Conservation (phyloP, 495 filamentous ascomycete species). For the Aspergillus mulundensis region DNA sequence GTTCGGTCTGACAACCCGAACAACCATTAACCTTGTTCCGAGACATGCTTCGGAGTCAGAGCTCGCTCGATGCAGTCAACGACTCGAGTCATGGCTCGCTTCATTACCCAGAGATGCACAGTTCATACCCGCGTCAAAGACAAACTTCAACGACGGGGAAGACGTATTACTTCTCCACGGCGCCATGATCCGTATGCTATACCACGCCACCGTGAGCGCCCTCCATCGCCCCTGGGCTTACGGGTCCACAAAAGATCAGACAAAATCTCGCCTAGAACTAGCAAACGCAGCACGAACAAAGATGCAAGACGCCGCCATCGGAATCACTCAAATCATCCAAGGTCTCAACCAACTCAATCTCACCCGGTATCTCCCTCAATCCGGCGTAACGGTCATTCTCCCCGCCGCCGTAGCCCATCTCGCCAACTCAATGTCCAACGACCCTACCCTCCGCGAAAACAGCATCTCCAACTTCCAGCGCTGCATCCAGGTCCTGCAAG, state of each 20-base stretch:
- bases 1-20: constrained; percentile 61
- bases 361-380: constrained; percentile 73
- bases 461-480: constrained; percentile 70
- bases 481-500: constrained; percentile 74
- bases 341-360: constrained; percentile 64
- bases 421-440: constrained; percentile 72
- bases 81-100: constrained; percentile 65
- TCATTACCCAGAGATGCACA: constrained; percentile 57
- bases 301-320: constrained; percentile 69
- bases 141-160: constrained; percentile 39
- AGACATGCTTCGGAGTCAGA: constrained; percentile 67
- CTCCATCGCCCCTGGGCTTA: constrained; percentile 76
- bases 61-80: constrained; percentile 63
- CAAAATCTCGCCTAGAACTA: constrained; percentile 34
- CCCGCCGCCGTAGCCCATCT: constrained; percentile 86
- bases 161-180: constrained; percentile 65
- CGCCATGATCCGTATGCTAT: constrained; percentile 78
- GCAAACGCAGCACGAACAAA: constrained; percentile 58
- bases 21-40: constrained; percentile 79
- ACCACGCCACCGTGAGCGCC: constrained; percentile 78
- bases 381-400: constrained; percentile 79
- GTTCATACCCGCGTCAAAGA: constrained; percentile 33
- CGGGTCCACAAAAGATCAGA: constrained; percentile 44
- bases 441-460: constrained; percentile 58
- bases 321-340: constrained; percentile 71